Conservation (phyloP, 2,329 filamentous ascomycete genomes). For the Sporothrix sp. region DNA sequence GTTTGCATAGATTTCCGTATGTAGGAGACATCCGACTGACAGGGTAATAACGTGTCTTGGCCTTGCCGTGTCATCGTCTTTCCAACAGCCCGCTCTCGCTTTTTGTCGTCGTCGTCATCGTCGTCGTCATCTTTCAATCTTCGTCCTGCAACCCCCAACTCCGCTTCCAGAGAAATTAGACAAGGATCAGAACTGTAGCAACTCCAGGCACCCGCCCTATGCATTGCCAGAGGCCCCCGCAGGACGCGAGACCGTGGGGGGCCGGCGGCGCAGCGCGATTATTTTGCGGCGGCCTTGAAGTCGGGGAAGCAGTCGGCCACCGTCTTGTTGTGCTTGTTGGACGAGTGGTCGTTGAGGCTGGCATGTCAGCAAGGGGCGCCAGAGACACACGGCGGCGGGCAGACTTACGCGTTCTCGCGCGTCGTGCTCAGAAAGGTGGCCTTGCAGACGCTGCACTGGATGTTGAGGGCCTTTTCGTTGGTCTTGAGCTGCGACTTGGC, state of each 20-base stretch:
- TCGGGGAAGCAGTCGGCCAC: constrained; percentile 61
- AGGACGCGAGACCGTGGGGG: neutral
- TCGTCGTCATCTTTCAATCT: neutral
- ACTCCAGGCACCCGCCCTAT: constrained; percentile 10
- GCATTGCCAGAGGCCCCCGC: neutral
- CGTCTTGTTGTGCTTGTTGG: constrained; percentile 67
- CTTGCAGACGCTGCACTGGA: constrained; percentile 69
- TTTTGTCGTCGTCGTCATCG: neutral
- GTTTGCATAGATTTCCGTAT: neutral
- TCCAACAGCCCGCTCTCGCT: neutral
- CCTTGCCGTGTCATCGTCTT: neutral
- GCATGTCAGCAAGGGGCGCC: constrained; percentile 10
- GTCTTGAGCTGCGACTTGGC: constrained; percentile 61
- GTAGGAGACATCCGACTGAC: too few relatives aligned
- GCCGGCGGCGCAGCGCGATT: too few relatives aligned
- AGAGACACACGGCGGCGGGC: neutral
- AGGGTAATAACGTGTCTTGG: too few relatives aligned
- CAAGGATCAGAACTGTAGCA: neutral
- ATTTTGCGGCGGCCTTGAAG: constrained; percentile 24
- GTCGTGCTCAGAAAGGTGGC: constrained; percentile 71
- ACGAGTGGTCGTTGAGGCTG: constrained; percentile 61
- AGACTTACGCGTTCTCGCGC: constrained; percentile 55
- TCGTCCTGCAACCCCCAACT: neutral
- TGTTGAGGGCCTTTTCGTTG: constrained; percentile 63
- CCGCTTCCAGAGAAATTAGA: neutral